These are phyloP conservation scores for Brassica cretica DNA, from an alignment of 345 rosid species.

Conservation along the genomic window DNA sequence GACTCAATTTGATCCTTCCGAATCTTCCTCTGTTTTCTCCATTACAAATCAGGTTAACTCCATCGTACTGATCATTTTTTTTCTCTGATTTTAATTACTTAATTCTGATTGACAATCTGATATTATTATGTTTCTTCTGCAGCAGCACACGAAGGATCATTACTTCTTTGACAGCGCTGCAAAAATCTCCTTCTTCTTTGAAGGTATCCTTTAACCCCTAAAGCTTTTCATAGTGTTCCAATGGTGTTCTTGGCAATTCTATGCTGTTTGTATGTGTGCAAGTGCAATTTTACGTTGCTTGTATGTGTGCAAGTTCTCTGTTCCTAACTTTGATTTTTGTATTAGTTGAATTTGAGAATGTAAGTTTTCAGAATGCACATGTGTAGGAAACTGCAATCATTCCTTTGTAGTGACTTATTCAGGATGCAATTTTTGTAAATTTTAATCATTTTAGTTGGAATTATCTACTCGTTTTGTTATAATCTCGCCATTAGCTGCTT, in stretches of 20 bases:
- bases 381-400: not conserved
- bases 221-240: not conserved
- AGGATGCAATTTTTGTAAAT: not conserved
- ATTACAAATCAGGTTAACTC: constrained; percentile 72
- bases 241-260: not conserved
- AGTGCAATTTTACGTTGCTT: no score
- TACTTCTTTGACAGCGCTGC: constrained; percentile 91
- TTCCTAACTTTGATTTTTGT: not conserved
- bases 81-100: not conserved
- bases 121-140: not conserved
- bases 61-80: not conserved
- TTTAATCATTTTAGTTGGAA: not conserved
- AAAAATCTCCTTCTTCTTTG: constrained; percentile 89
- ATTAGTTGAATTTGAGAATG: not conserved
- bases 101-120: not conserved
- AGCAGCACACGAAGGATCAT: constrained; percentile 63
- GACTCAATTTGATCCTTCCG: constrained; percentile 58
- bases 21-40: constrained; percentile 82
- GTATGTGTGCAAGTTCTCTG: not conserved
- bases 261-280: not conserved
- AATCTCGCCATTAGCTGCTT: not conserved
- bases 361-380: not conserved
- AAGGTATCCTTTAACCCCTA: constrained; percentile 51
- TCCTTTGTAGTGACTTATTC: not conserved
- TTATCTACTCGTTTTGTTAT: not conserved